A percentile compares a stretch with the other conserved stretches of the same genome.
Conservation (phyloP, 495 filamentous ascomycete species). For the Hyaloscypha finlandica region DNA sequence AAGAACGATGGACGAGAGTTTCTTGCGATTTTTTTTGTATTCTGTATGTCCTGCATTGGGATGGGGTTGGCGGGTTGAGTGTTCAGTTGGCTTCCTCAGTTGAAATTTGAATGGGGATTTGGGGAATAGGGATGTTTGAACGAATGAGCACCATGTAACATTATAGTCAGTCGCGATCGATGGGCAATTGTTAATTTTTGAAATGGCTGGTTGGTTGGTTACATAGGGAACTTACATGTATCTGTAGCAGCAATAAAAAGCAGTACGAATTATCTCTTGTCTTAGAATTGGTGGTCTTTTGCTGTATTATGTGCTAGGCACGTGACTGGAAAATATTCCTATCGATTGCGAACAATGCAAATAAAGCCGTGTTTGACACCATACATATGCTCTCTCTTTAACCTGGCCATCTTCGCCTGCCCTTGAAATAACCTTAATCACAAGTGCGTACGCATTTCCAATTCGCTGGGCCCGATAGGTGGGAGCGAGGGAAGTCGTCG, state of each 20-base stretch:
- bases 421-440: neutral
- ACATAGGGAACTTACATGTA: constrained; percentile 14
- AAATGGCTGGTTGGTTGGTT: constrained; percentile 1
- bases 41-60: constrained; percentile 28
- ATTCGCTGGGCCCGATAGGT: neutral
- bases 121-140: neutral
- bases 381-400: no score
- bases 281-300: no score
- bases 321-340: no score
- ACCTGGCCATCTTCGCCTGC: no score
- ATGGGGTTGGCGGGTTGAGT: neutral
- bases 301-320: no score
- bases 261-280: neutral
- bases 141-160: constrained; percentile 23
- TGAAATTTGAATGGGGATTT: neutral
- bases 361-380: no score
- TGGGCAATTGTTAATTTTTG: constrained; percentile 22
- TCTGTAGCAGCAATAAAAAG: constrained; percentile 20
- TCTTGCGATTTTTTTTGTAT: no score
- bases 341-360: no score
- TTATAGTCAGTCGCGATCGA: constrained; percentile 4
- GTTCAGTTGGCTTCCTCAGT: no score
- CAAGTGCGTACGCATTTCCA: neutral
- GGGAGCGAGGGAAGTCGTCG: neutral
- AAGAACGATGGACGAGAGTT: constrained; percentile 3